Evolutionary conservation across 345 rosid species (phyloP), one percentile per base, ranked within the genome.

Genomic region (Arabidopsis suecica): DNA sequence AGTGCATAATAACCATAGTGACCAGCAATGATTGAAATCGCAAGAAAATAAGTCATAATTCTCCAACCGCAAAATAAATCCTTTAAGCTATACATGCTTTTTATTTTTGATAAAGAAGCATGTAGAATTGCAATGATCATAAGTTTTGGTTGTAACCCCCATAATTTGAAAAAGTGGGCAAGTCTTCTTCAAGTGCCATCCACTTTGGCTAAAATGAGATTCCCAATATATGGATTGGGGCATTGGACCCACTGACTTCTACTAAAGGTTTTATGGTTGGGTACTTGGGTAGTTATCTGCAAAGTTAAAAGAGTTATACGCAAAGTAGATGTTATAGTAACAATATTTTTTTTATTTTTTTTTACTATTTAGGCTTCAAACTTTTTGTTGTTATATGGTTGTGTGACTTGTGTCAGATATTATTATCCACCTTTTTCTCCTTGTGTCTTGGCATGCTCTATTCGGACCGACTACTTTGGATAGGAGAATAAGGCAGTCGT

Each of bases 171-270:
- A 75, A 68, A 68, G 79, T 68, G 23, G 58, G 40, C 75, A 76
- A 61, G 74, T 76, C 74, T 23, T 54, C 38, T 68, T 60, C 74
- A 23, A 3, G 5, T 33, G 63, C 41, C 65, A 69, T 45, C 69
- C 37, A 61, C 70, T 69, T 68, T 69, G 33, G 37, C 68, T 32
- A 49, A 60, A 68, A 44, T 23, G 34, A 53, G 74, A 61, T 76
- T 62, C 79, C 64, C 56, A 25, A 75, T 50, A 60, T 34, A 75
- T 76, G 79, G 36, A 25, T 69, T 69, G 58, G 18, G 69, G 65
- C 41, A 62, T 25, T 60, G 54, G 79, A 68, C 73, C 72, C 74
- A 68, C 61, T 65, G 42, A 16, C 55, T 54, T 64, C 56, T 73
- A 63, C 47, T 44, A 56, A 40, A 61, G 28, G 61, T 38, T 53